Base-by-base conservation (phyloP, 306 rosid species). In the Ochetophila trinervis region DNA sequence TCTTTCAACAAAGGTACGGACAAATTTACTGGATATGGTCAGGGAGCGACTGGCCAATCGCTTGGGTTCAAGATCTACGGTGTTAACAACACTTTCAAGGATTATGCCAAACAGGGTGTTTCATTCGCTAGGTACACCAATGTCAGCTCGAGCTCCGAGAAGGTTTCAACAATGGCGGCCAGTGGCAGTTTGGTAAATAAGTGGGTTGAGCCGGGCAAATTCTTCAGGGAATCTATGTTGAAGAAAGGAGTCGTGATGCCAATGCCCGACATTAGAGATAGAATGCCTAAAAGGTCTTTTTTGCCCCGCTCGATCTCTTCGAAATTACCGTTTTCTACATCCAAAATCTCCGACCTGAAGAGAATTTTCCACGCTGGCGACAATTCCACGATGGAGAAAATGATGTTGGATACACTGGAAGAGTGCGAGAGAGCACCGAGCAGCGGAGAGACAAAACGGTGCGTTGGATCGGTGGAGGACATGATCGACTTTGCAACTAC, bases 151-250 rank as follows among this genome's bases (percentile, higher is more conserved):
- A 22, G 74, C 21, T 32, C 79, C 0, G 52, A 15, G 0, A 27
- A 62, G 11, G 32, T 62, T 15, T 57, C 76, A 13, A 68, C 72
- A 32, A 21, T 53, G 80, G 81, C 71, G 40, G 68, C 22, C 50
- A 83, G 84, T 74, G 91, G 84, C 64, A 83, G 66, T 66, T 69
- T 86, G 70, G 97, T 77, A 19, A 90, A 88, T 67, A 88, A 63
- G 20, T 90, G 95, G 96, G 96, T 90, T 2, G 97, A 94, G 36
- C 90, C 95, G 58, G 99, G 99, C 9, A 94, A 94, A 67, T 94
- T 94, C 78, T 94, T 94, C 45, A 61, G 97, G 0, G 96, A 94
- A 57, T 78, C 90, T 50, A 83, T 77, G 91, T 6, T 94, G 68
- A 90, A 80, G 72, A 70, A 88, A 63, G 92, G 99, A 14, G 70